These are phyloP conservation scores for Lycium ferocissimum DNA, from an alignment of 257 asterid genomes.

Conservation along the genomic window DNA sequence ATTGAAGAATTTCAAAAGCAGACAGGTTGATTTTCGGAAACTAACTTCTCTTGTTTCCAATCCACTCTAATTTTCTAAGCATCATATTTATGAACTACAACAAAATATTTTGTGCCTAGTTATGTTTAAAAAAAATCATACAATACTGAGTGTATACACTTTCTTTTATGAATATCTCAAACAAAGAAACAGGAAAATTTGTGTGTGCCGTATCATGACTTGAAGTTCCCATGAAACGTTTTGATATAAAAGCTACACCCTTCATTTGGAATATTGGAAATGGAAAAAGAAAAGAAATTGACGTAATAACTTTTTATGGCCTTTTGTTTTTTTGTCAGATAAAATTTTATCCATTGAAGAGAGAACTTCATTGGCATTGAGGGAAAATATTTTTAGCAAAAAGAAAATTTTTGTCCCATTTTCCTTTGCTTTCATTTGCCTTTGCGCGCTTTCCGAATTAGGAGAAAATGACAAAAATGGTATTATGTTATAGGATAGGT, in stretches of 20 bases:
- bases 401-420: background rate
- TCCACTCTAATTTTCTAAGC: no score
- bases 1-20: no score
- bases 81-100: no score
- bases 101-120: no score
- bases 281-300: background rate
- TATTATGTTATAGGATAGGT: no score
- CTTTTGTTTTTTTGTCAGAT: background rate
- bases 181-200: background rate
- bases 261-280: no score
- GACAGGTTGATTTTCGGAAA: no score
- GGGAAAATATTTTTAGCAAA: background rate
- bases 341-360: background rate
- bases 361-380: background rate
- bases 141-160: background rate
- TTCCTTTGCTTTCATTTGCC: background rate
- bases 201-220: background rate
- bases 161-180: background rate
- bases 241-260: background rate
- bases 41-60: no score
- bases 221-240: background rate
- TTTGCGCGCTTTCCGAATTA: no score
- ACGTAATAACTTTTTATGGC: background rate
- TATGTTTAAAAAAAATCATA: no score
- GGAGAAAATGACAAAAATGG: no score